A percentile compares a stretch with the other conserved stretches of the same genome.
phyloP scores from a whole-genome alignment of 2,329 filamentous ascomycete species.

The Botrytis aclada region DNA sequence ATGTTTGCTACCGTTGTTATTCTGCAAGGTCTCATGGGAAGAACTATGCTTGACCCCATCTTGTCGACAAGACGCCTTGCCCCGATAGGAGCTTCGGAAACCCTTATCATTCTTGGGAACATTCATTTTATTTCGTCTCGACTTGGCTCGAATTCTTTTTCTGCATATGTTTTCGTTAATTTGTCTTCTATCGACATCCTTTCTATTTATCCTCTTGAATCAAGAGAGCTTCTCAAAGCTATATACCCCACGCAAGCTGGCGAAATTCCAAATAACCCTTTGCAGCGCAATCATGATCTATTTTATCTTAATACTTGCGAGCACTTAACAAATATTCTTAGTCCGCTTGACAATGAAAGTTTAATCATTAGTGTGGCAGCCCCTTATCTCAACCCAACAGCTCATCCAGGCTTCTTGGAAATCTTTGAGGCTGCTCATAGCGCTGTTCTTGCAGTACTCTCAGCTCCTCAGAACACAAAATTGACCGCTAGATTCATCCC shows the following conservation, averaged over 20 bases:
- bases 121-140: slow-evolving; percentile 68
- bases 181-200: slow-evolving; percentile 68
- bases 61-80: slow-evolving; percentile 50
- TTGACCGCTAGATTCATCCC: slow-evolving; percentile 61
- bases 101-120: slow-evolving; percentile 61
- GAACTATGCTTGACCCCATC: slow-evolving; percentile 53
- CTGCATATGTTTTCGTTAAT: slow-evolving; percentile 67
- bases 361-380: slow-evolving; percentile 59
- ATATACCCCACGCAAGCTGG: slow-evolving; percentile 41
- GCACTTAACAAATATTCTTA: slow-evolving; percentile 61
- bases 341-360: slow-evolving; percentile 55
- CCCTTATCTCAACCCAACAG: slow-evolving; percentile 57
- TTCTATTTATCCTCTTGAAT: slow-evolving; percentile 55
- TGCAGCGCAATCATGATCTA: slow-evolving; percentile 65
- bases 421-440: slow-evolving; percentile 73
- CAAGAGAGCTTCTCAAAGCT: slow-evolving; percentile 53
- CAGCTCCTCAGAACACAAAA: slow-evolving; percentile 60
- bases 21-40: slow-evolving; percentile 55
- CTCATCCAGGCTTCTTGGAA: slow-evolving; percentile 49
- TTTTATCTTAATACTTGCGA: slow-evolving; percentile 71
- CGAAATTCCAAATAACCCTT: slow-evolving; percentile 59
- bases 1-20: slow-evolving; percentile 64
- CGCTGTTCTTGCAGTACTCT: slow-evolving; percentile 65
- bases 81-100: slow-evolving; percentile 58
- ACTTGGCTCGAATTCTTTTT: slow-evolving; percentile 60